Conservation (phyloP, 2,329 filamentous ascomycete species). For the Fusarium sp. region DNA sequence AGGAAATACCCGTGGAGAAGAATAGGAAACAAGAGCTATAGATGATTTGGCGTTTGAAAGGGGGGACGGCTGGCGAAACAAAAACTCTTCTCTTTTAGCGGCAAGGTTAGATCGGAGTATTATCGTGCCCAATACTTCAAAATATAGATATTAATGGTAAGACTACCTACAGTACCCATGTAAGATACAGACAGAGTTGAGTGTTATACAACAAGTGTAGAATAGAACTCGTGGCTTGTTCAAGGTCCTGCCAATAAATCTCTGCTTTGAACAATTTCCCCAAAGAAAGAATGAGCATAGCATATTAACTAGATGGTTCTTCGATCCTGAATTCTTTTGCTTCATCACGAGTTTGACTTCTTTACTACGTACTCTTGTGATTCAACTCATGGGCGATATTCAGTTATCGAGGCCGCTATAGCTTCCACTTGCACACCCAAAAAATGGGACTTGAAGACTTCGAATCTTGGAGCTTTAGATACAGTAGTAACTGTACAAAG, state of each 20-base stretch:
- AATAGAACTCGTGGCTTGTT: background rate
- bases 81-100: conserved; percentile 31
- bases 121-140: conserved; percentile 25
- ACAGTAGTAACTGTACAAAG: background rate
- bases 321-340: background rate
- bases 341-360: background rate
- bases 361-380: background rate
- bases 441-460: conserved; percentile 41
- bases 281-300: no score
- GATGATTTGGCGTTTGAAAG: conserved; percentile 35
- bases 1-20: conserved; percentile 16
- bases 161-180: conserved; percentile 30
- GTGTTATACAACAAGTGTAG: background rate
- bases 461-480: conserved; percentile 12
- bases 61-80: conserved; percentile 9
- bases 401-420: conserved; percentile 44
- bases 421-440: conserved; percentile 1
- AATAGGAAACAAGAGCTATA: conserved; percentile 18
- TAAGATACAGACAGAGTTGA: background rate
- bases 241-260: no score
- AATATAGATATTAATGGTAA: conserved; percentile 42
- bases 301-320: no score
- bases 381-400: conserved; percentile 34
- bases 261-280: no score
- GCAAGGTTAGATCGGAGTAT: conserved; percentile 29